These are phyloP conservation scores for Theileria orientalis DNA, from an alignment of 169 alveolate genomes.

Conservation along the genomic window DNA sequence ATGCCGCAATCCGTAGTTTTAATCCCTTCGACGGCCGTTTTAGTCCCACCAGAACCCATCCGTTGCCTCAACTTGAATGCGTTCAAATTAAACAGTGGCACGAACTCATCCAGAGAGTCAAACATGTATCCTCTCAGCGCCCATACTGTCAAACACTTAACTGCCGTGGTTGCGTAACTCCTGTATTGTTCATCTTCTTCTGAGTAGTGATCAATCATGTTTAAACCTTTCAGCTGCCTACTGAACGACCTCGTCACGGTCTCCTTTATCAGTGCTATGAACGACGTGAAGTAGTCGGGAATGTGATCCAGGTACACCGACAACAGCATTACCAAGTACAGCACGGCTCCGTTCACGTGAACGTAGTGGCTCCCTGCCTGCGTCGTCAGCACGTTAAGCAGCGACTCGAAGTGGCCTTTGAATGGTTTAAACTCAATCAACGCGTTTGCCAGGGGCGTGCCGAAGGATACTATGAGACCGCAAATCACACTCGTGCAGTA, in stretches of 20 bases:
- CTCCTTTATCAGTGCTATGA: conserved; percentile 1
- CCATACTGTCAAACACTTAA: conserved; percentile 53
- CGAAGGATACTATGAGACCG: conserved; percentile 41
- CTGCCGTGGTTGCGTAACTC: conserved; percentile 11
- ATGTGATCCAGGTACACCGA: conserved; percentile 3
- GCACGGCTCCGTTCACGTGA: neutral
- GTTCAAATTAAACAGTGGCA: conserved; percentile 19
- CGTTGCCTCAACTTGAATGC: conserved; percentile 13
- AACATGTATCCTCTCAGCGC: neutral
- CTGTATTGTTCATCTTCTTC: neutral
- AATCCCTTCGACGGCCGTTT: neutral
- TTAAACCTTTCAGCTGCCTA: neutral
- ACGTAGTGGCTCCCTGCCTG: neutral
- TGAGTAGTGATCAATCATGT: neutral
- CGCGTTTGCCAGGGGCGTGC: conserved; percentile 24
- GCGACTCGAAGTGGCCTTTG: neutral
- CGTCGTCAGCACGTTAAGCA: neutral
- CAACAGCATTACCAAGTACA: conserved; percentile 8
- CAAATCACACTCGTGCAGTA: conserved; percentile 22
- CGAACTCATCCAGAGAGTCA: conserved; percentile 50
- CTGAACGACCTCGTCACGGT: neutral
- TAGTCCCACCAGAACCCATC: neutral
- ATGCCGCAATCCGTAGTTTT: no score
- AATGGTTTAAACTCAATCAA: conserved; percentile 5
- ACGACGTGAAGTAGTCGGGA: neutral